Evolutionary conservation across 768 basidiomycete genomes (phyloP), one percentile per base, ranked within the genome.

Genomic region (Lactifluus hygrophoroides): DNA sequence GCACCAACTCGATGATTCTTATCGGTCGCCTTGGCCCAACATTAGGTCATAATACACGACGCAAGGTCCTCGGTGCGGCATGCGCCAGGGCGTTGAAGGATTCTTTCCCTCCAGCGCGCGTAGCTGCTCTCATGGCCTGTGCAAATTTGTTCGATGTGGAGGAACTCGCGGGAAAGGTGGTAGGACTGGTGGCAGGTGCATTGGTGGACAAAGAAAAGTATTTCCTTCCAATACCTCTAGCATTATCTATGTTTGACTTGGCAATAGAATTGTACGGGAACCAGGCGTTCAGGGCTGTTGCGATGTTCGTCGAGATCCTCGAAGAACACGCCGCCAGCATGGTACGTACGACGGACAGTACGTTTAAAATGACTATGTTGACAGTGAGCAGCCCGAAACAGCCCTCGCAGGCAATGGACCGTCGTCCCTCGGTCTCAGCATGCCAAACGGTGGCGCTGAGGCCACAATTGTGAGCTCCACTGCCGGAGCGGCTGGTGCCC

Each of bases 1-100:
- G 96, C 46, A 98, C 96, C 16, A 98, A 98, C 66, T 96, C 96
- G 0, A 95, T 93, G 67, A 97, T 99, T 64, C 81, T 98, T 3
- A 83, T 99, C 56, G 95, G 94, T 17, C 82, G 95, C 7, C 77
- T 99, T 5, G 94, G 90, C 0, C 90, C 91, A 0, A 79, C 82
- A 2, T 74, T 99, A 1, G 89, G 90, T 1, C 82, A 87, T 57
- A 86, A 92, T 66, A 96, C 95, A 3, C 92, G 94, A 69, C 83
- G 86, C 64, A 98, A 98, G 67, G 93, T 99, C n/a, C 82, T 99
- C 6, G 90, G 97, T 1, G 93, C 94, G 3, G 96, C 96, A 4
- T 97, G 98, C 70, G 80, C 87, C 3, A 80, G 92, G 45, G 89
- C 91, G 2, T 69, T 97, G 38, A 93, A 92, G 68, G 96, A 99